A percentile compares a stretch with the other conserved stretches of the same genome.
Conservation (phyloP, 176 grass and related monocot genomes). For the Lolium perenne region DNA sequence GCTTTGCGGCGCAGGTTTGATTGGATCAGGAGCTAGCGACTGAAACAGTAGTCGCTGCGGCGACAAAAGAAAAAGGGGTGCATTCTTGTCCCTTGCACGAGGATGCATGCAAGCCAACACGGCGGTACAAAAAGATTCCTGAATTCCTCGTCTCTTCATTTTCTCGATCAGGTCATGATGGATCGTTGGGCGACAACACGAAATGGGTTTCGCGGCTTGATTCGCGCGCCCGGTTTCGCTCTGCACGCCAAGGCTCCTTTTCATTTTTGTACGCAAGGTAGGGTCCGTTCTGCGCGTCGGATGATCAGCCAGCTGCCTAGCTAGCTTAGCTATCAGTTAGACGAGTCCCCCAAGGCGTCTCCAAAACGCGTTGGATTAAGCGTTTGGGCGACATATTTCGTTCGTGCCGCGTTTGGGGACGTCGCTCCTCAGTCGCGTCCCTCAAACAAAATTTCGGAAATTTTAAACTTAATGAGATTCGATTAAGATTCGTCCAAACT, state of each 20-base stretch:
- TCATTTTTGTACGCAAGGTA: too few relatives aligned
- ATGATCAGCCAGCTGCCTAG: too few relatives aligned
- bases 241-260: neutral
- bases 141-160: neutral
- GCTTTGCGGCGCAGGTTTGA: constrained; percentile 12
- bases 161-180: neutral
- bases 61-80: constrained; percentile 14
- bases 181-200: constrained; percentile 34
- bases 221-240: neutral
- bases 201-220: constrained; percentile 5
- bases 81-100: neutral
- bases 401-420: too few relatives aligned
- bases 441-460: too few relatives aligned
- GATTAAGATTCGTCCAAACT: too few relatives aligned
- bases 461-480: too few relatives aligned
- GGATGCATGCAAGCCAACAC: constrained; percentile 1
- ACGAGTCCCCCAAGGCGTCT: too few relatives aligned
- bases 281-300: too few relatives aligned
- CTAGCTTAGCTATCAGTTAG: too few relatives aligned
- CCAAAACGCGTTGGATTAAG: too few relatives aligned
- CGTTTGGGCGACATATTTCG: too few relatives aligned
- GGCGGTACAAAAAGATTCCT: constrained; percentile 30
- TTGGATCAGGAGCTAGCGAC: neutral
- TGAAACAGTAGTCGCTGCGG: neutral
- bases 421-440: too few relatives aligned